Evolutionary conservation across 441 rosid species (phyloP).

Genomic region (Populus hybrid): DNA sequence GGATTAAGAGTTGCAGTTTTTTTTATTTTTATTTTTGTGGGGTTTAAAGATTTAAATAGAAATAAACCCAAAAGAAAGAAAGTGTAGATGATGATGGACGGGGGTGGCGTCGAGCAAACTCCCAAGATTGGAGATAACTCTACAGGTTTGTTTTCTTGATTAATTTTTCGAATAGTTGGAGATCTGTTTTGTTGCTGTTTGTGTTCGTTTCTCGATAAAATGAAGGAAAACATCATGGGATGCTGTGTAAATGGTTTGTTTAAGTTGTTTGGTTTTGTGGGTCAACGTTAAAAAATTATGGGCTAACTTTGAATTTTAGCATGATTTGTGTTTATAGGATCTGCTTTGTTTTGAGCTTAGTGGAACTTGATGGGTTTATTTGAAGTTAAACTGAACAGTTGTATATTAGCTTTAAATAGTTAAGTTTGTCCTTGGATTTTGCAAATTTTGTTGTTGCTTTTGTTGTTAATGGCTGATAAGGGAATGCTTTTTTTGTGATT

Average conservation of each 20-base stretch:
- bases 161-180: neutral
- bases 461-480: neutral
- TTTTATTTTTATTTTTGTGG: neutral
- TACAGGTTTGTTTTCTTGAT: conserved; percentile 40
- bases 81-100: conserved; percentile 40
- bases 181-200: neutral
- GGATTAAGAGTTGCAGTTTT: neutral
- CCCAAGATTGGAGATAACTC: conserved; percentile 33
- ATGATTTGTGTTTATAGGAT: neutral
- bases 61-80: conserved; percentile 9
- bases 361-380: neutral
- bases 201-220: neutral
- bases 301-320: neutral
- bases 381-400: neutral
- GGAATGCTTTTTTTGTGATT: neutral
- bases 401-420: neutral
- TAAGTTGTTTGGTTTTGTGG: neutral
- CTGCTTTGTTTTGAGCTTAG: neutral
- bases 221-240: neutral
- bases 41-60: neutral
- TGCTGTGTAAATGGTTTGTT: neutral
- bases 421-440: neutral
- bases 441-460: neutral
- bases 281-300: neutral
- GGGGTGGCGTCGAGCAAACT: conserved; percentile 34